Percentiles rank a stretch among this genome's conserved stretches.
phyloP scores from a whole-genome alignment of 345 rosid genomes.

The Boechera stricta region DNA sequence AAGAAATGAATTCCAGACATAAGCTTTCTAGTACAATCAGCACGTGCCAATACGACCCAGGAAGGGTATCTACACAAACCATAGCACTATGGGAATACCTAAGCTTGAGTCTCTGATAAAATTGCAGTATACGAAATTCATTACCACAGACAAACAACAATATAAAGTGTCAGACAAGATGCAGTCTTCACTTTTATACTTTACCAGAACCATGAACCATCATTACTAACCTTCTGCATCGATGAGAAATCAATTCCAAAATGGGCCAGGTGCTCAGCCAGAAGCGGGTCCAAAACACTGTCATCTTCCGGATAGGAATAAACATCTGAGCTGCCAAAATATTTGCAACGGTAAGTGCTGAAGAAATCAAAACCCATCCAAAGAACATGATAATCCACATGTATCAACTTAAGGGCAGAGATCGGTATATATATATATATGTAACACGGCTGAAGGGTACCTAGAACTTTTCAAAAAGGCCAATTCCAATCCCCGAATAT shows the following conservation, averaged over 20 bases:
- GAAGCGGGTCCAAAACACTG: conserved; percentile 84
- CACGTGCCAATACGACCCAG: neutral
- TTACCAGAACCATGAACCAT: conserved; percentile 16
- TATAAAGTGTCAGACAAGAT: conserved; percentile 8
- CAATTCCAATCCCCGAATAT: neutral
- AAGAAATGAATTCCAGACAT: conserved; percentile 3
- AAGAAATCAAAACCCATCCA: conserved; percentile 22
- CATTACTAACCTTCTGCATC: conserved; percentile 76
- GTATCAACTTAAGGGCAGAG: neutral
- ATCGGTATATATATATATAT: neutral
- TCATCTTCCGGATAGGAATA: conserved; percentile 96
- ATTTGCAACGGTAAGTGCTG: conserved; percentile 51
- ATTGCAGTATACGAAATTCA: conserved; percentile 10
- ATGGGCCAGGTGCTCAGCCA: conserved; percentile 92
- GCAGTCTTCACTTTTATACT: conserved; percentile 15
- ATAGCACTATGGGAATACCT: conserved; percentile 17
- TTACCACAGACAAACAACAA: conserved; percentile 27
- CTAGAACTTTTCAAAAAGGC: neutral
- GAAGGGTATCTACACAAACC: conserved; percentile 9
- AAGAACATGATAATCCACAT: conserved; percentile 17
- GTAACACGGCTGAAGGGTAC: neutral
- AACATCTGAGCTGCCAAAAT: conserved; percentile 97
- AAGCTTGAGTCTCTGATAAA: conserved; percentile 11
- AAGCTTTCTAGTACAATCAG: conserved; percentile 16
- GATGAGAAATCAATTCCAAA: conserved; percentile 98